Conservation (phyloP, 1,284 basidiomycete genomes). For the Heterobasidion annosum region DNA sequence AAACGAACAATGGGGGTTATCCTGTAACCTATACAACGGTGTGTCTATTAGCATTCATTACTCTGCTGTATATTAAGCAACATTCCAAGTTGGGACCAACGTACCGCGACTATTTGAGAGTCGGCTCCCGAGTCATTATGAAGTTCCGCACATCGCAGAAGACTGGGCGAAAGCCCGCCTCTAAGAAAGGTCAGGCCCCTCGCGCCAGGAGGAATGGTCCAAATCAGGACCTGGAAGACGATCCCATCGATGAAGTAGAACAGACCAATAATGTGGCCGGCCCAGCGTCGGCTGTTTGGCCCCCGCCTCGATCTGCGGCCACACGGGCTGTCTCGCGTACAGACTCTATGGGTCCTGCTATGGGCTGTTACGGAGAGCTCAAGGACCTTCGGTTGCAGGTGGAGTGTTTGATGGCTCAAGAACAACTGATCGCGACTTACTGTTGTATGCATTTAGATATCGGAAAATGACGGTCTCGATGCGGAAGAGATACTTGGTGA, state of each 20-base stretch:
- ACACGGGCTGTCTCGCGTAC: neutral
- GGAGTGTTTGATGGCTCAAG: neutral
- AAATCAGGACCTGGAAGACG: neutral
- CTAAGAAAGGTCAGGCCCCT: neutral
- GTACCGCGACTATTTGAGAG: conserved; percentile 2
- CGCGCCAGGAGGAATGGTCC: neutral
- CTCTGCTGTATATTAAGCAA: neutral
- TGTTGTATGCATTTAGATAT: neutral
- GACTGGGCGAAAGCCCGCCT: neutral
- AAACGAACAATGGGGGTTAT: neutral
- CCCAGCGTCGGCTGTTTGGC: neutral
- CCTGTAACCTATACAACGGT: conserved; percentile 8
- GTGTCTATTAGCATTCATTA: neutral
- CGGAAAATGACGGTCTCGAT: neutral
- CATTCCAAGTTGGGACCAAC: conserved; percentile 5
- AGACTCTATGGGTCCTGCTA: neutral
- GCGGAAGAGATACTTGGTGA: conserved; percentile 7
- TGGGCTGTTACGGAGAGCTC: neutral
- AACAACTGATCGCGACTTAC: neutral
- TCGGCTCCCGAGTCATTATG: conserved; percentile 1
- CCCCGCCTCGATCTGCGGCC: neutral
- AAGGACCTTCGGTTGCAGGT: neutral
- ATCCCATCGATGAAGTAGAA: neutral
- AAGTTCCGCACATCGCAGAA: conserved; percentile 3
- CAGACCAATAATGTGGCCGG: neutral